Evolutionary conservation across 495 filamentous ascomycete species (phyloP).

Genomic region (Podospora pseudopauciseta): DNA sequence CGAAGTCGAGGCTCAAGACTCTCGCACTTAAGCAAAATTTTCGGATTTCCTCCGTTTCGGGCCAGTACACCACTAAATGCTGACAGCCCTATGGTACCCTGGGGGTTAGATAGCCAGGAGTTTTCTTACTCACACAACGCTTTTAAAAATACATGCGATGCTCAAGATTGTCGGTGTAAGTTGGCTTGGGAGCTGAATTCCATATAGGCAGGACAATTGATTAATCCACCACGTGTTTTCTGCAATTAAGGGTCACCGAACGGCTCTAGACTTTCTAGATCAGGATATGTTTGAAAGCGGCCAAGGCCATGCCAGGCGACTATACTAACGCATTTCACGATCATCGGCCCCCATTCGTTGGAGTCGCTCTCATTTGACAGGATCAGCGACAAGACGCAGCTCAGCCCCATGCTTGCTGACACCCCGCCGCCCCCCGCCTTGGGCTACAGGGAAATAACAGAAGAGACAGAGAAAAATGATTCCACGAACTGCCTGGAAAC

Average conservation of each 20-base stretch:
- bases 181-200: neutral
- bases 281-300: neutral
- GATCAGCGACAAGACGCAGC: neutral
- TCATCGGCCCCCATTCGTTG: neutral
- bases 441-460: neutral
- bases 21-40: neutral
- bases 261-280: neutral
- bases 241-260: neutral
- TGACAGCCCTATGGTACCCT: neutral
- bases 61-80: neutral
- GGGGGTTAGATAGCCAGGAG: neutral
- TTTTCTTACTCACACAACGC: neutral
- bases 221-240: neutral
- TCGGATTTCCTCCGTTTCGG: neutral
- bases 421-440: neutral
- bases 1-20: neutral
- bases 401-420: slow-evolving; percentile 5
- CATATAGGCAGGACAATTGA: neutral
- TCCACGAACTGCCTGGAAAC: neutral
- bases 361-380: neutral
- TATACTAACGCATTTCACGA: neutral
- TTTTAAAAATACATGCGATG: neutral
- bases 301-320: neutral
- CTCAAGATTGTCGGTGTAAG: neutral
- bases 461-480: neutral